Evolutionary conservation across 1,284 basidiomycete genomes (phyloP).

Genomic region (Takashimella koratensis): DNA sequence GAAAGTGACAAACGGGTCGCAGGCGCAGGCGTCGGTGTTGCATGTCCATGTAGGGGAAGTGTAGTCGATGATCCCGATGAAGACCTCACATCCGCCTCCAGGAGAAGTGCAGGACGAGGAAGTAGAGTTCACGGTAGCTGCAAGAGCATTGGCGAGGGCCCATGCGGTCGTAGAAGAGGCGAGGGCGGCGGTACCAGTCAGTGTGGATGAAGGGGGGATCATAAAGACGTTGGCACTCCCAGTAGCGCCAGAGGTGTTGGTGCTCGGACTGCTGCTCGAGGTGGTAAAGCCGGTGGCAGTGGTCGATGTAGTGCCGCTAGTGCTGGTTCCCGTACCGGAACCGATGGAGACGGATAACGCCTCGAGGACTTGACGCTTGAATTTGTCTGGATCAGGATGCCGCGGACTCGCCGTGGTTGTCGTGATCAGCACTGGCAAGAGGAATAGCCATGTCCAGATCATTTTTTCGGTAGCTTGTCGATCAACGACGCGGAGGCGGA

Average conservation of each 20-base stretch:
- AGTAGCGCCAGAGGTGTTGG: no score
- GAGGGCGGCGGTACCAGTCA: not conserved
- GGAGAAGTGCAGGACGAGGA: not conserved
- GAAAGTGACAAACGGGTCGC: not conserved
- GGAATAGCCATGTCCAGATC: not conserved
- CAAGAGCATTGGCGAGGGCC: not conserved
- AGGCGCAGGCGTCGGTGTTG: not conserved
- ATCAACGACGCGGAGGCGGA: not conserved
- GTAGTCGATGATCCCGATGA: not conserved
- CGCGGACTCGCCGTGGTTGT: not conserved
- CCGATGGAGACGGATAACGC: no score
- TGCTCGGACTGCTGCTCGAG: no score
- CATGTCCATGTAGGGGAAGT: not conserved
- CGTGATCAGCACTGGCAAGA: not conserved
- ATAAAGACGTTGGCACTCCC: no score
- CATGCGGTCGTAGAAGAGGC: not conserved
- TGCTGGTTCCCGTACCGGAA: no score
- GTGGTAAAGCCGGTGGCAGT: no score
- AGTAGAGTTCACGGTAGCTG: not conserved
- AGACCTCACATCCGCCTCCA: not conserved
- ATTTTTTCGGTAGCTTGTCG: no score
- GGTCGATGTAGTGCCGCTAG: no score
- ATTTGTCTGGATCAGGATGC: not conserved
- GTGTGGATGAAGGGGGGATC: no score
- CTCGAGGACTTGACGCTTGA: not conserved